phyloP scores from a whole-genome alignment of 352 stramenopile genomes.

The Phytophthora aleatoria region DNA sequence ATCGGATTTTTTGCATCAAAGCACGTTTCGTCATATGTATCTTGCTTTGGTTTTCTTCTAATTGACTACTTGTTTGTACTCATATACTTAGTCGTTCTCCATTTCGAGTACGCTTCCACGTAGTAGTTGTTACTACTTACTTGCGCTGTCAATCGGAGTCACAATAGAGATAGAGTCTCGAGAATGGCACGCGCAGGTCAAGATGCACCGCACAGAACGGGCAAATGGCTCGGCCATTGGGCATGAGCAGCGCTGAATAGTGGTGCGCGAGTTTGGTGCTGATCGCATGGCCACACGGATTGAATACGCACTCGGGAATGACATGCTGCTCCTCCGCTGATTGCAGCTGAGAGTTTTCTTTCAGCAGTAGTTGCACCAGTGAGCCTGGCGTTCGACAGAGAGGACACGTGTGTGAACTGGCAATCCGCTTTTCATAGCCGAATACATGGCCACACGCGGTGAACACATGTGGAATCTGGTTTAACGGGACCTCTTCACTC shows the following conservation, averaged over 20 bases:
- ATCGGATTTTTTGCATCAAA: conserved; percentile 1
- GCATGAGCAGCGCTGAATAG: conserved; percentile 69
- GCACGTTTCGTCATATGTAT: too few species aligned
- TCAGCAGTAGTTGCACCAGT: conserved; percentile 71
- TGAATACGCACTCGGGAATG: conserved; percentile 81
- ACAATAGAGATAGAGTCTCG: conserved; percentile 78
- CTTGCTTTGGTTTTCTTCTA: too few species aligned
- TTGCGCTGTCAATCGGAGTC: conserved; percentile 43
- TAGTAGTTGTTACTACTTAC: conserved; percentile 7
- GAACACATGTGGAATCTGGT: conserved; percentile 78
- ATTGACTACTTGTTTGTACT: too few species aligned
- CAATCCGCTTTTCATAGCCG: conserved; percentile 76
- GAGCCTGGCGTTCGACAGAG: conserved; percentile 68
- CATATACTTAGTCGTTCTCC: too few species aligned
- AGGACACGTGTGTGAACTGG: conserved; percentile 58
- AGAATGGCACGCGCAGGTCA: conserved; percentile 65
- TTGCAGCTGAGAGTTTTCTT: conserved; percentile 78
- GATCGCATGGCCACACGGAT: conserved; percentile 84
- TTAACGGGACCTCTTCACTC: conserved; percentile 52
- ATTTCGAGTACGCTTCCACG: too few species aligned
- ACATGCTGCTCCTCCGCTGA: conserved; percentile 56
- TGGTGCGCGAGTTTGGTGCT: conserved; percentile 65
- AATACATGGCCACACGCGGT: conserved; percentile 82
- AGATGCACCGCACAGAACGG: conserved; percentile 81
- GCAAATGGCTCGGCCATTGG: conserved; percentile 78